Evolutionary conservation across 495 filamentous ascomycete species (phyloP), one percentile per base, ranked within the genome.

Genomic region (Astrocystis sublimbata): DNA sequence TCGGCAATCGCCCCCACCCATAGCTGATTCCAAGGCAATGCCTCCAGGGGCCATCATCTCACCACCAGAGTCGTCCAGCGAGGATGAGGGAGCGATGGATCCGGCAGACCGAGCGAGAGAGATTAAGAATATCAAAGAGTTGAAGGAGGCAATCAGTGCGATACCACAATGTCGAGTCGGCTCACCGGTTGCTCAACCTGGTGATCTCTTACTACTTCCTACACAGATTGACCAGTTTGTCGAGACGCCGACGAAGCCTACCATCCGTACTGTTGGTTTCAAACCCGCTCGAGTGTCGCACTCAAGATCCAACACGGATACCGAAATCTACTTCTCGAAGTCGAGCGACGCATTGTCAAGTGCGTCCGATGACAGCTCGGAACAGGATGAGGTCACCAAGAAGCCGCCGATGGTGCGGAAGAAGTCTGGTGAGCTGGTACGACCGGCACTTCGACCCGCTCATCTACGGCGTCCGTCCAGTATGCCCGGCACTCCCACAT

Each of bases 401-500:
- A 93, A 91, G 75, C 92, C 92, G 21, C 86, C 86, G 21, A 92
- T 98, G 87, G 87, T 98, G 54, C 87, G 94, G 58, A 98, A 98
- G 81, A 98, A 98, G 82, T 98, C 94, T 40, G 94, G 94, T 24
- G 94, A 98, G 74, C 83, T 98, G 52, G 94, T 98, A 53, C 88
- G 93, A 65, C 96, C 94, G 5, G 96, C 94, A 1, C 81, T 98
- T 41, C 88, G 93, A 51, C 86, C 88, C 26, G 75, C 90, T 5
- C 89, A 88, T 3, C 83, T 86, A 50, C 83, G 92, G 61, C 87
- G 96, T 42, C 93, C 92, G 1, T 96, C 90, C 0, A 97, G 93
- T 75, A 96, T 98, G 92, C 94, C 94, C 6, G 96, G 96, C 12
- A 98, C 94, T 6, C 94, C 94, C 0, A 96, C 93, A 0, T 98